Evolutionary conservation across 805 yeast genomes (phyloP).

Genomic region (Yarrowia sp.): DNA sequence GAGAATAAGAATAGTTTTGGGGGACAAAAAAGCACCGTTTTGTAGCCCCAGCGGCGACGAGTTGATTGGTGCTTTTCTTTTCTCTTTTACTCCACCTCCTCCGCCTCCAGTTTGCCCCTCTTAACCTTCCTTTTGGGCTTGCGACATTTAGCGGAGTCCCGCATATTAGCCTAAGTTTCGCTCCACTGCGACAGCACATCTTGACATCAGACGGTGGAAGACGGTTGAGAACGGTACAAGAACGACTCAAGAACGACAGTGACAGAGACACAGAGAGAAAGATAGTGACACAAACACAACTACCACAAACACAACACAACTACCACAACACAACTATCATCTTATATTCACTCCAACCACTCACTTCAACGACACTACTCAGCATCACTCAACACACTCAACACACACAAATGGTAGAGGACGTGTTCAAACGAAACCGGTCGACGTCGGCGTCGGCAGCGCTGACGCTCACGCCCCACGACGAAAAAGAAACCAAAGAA

Average conservation of each 20-base stretch:
- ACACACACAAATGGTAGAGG: not conserved
- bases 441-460: conserved; percentile 16
- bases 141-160: conserved; percentile 21
- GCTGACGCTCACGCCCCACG: not conserved
- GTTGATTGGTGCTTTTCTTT: too few species aligned
- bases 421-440: conserved; percentile 23
- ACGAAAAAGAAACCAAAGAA: not conserved
- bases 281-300: not conserved
- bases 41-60: too few species aligned
- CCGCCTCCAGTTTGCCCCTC: not conserved
- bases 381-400: not conserved
- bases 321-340: too few species aligned
- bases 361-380: not conserved
- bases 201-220: too few species aligned
- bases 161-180: conserved; percentile 10
- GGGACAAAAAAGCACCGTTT: too few species aligned
- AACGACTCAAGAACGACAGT: not conserved
- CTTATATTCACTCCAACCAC: not conserved
- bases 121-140: conserved; percentile 11
- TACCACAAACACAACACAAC: not conserved
- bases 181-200: not conserved
- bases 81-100: too few species aligned
- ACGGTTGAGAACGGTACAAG: too few species aligned
- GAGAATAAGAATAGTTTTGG: too few species aligned
- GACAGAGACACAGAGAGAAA: not conserved